Evolutionary conservation across 2,329 filamentous ascomycete species (phyloP), one percentile per base, ranked within the genome.

Genomic region (Beauveria caledonica): DNA sequence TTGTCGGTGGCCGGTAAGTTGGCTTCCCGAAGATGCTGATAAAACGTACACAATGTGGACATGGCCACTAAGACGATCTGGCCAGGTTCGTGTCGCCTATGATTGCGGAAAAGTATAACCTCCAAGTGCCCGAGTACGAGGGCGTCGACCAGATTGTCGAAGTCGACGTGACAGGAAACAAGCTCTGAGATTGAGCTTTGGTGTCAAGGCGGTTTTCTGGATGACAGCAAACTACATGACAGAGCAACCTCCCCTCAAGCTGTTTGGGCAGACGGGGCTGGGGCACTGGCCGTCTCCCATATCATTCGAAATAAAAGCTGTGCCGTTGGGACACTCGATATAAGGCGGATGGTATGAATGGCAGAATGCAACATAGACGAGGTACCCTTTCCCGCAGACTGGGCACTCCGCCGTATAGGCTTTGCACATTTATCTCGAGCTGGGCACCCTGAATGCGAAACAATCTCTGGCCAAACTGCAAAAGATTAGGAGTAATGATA

Each of bases 131-230:
- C 5, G 76, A 83, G 64, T 99, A 97, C 73, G 79, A 88, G 67
- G 94, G 92, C 0, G 76, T 94, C 65, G 92, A 97, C 73, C 94
- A 97, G 74, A 80, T 97, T 66, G 87, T 92, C 58, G 94, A 99
- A 73, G 80, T 95, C 46, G 75, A 74, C 15, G 68, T 72, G 11
- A 72, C 73, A 51, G 78, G 73, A 40, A 74, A 10, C 17, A 42
- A 33, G n/a, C 49, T 51, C 10, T 51, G 39, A 49, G 39, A 44
- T 10, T 23, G n/a, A 50, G 21, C 48, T 15, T 57, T 19, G 19
- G 42, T 39, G 6, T 29, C 49, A 78, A 60, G 9, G 15, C 39
- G 54, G 40, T 58, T 63, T 46, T 11, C 27, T n/a, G 54, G 57
- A 50, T 63, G 57, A 49, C 45, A 50, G 27, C 36, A 21, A 40